phyloP scores from a whole-genome alignment of 1,284 basidiomycete genomes.

The Crucibulum parvulum region DNA sequence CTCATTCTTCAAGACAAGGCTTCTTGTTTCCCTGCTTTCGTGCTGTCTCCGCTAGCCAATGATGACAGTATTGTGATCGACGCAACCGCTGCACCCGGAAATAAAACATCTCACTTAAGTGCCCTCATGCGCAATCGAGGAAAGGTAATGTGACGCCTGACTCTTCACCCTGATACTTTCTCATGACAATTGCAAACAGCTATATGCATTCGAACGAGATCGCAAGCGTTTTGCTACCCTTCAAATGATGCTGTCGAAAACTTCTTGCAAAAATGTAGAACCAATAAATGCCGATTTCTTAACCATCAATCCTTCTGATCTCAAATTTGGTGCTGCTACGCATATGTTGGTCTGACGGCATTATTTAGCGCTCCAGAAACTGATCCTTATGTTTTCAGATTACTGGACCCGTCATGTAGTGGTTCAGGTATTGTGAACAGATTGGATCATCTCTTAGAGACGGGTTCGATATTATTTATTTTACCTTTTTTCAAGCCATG shows the following conservation, averaged over 20 bases:
- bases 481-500: background rate
- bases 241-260: constrained; percentile 81
- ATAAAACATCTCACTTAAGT: constrained; percentile 95
- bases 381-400: constrained; percentile 45
- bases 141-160: constrained; percentile 55
- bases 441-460: constrained; percentile 83
- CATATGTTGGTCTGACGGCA: constrained; percentile 73
- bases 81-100: constrained; percentile 96
- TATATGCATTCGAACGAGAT: constrained; percentile 90
- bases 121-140: constrained; percentile 86
- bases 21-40: constrained; percentile 92
- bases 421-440: constrained; percentile 93
- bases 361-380: background rate
- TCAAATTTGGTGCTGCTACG: constrained; percentile 70
- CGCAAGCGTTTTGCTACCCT: constrained; percentile 82
- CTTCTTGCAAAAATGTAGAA: constrained; percentile 81
- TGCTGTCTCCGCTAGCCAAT: constrained; percentile 70
- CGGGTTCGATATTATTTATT: constrained; percentile 47
- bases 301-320: constrained; percentile 67
- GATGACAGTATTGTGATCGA: constrained; percentile 79
- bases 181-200: constrained; percentile 41
- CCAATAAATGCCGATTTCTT: constrained; percentile 84
- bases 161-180: constrained; percentile 2
- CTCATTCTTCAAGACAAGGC: constrained; percentile 98
- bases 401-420: constrained; percentile 93